Conservation (phyloP, 257 asterid species). For the Capsicum pubescens region DNA sequence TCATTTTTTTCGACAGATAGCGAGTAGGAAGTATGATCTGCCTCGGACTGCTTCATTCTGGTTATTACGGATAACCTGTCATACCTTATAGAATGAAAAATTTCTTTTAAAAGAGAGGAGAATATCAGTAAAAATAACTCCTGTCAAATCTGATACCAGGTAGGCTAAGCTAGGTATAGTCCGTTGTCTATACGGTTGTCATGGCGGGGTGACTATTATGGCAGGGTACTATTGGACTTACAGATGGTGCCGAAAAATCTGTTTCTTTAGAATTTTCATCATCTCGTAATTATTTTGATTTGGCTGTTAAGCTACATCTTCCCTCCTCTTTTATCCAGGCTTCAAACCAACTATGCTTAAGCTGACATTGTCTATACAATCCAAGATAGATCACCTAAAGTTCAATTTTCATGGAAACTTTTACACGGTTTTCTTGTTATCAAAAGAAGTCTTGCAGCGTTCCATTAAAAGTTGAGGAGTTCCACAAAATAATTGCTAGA, state of each 20-base stretch:
- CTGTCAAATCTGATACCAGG: background rate
- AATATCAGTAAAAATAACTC: background rate
- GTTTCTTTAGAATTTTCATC: background rate
- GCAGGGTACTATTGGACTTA: background rate
- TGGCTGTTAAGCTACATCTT: background rate
- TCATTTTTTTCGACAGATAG: background rate
- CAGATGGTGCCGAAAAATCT: background rate
- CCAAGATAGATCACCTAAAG: constrained; percentile 13
- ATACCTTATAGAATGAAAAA: background rate
- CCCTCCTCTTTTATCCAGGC: background rate
- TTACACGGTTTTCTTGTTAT: background rate
- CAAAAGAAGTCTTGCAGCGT: background rate
- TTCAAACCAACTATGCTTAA: background rate
- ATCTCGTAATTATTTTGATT: background rate
- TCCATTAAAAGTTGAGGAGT: background rate
- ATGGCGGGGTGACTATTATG: background rate
- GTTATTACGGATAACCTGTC: background rate
- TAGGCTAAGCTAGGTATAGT: constrained; percentile 6
- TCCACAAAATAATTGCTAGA: background rate
- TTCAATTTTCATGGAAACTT: background rate
- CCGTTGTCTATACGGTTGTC: background rate
- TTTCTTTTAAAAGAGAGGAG: background rate
- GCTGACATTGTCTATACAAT: background rate
- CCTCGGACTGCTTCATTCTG: background rate
- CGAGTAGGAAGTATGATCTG: background rate